These are phyloP conservation scores for Sordaria brevicollis DNA, from an alignment of 495 filamentous ascomycete genomes.

Conservation along the genomic window DNA sequence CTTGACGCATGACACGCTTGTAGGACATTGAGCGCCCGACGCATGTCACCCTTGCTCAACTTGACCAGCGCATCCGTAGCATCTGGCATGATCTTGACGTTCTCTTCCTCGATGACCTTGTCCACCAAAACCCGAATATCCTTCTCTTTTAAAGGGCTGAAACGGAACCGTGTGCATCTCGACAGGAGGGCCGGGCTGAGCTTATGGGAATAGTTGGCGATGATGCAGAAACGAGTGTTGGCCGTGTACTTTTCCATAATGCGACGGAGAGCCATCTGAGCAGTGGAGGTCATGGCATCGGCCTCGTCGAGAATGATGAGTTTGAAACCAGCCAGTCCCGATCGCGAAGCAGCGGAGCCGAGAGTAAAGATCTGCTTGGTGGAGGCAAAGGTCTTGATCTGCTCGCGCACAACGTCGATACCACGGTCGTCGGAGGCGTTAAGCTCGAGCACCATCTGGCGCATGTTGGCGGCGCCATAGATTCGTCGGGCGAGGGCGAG, in stretches of 20 bases:
- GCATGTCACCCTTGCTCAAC: conserved; percentile 93
- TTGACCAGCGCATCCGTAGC: conserved; percentile 72
- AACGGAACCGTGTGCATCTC: conserved; percentile 88
- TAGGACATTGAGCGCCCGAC: conserved; percentile 85
- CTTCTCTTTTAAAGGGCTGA: conserved; percentile 79
- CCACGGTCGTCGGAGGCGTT: conserved; percentile 96
- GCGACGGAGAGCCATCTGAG: conserved; percentile 90
- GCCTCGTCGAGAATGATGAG: conserved; percentile 97
- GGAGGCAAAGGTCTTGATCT: conserved; percentile 97
- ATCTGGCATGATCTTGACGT: conserved; percentile 68
- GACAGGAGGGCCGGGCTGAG: conserved; percentile 90
- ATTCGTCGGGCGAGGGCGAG: conserved; percentile 83
- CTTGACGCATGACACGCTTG: conserved; percentile 95
- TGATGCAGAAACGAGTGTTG: conserved; percentile 96
- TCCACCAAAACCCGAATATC: conserved; percentile 82
- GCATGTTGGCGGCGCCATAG: conserved; percentile 84
- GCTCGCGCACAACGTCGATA: conserved; percentile 96
- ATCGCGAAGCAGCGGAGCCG: conserved; percentile 22
- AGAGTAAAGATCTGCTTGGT: conserved; percentile 49
- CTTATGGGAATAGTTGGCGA: conserved; percentile 99
- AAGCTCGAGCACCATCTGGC: conserved; percentile 95
- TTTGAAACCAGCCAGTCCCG: conserved; percentile 68
- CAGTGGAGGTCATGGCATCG: conserved; percentile 93
- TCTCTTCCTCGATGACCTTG: conserved; percentile 79
- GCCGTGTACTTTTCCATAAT: conserved; percentile 99